phyloP scores from a whole-genome alignment of 495 filamentous ascomycete species.

The Daldinia vernicosa region DNA sequence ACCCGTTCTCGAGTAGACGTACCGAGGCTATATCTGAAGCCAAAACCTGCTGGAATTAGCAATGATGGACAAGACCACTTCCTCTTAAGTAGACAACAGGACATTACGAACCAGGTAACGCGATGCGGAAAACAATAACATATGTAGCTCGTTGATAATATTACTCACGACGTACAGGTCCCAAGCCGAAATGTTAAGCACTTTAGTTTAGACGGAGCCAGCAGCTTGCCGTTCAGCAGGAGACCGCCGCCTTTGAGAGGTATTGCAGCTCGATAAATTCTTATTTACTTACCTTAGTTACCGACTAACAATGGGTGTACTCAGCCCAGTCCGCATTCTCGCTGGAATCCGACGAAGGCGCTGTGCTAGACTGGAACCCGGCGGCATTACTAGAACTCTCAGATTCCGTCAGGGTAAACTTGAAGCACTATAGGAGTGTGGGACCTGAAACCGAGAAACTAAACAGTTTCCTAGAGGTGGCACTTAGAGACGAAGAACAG shows the following conservation, averaged over 20 bases:
- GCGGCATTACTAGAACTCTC: constrained; percentile 44
- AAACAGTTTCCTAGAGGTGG: constrained; percentile 47
- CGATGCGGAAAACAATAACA: not conserved
- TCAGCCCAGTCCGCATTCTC: constrained; percentile 20
- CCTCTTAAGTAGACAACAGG: constrained; percentile 31
- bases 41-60: constrained; percentile 18
- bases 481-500: constrained; percentile 46
- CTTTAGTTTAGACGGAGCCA: constrained; percentile 38
- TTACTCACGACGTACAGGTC: constrained; percentile 18
- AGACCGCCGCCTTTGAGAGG: constrained; percentile 26
- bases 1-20: constrained; percentile 22
- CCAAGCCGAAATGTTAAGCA: constrained; percentile 40
- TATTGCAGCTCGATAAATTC: not conserved
- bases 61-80: constrained; percentile 29
- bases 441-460: constrained; percentile 41
- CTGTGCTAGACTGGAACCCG: constrained; percentile 28
- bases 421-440: constrained; percentile 29
- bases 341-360: constrained; percentile 1
- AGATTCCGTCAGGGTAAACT: constrained; percentile 46
- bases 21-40: constrained; percentile 24
- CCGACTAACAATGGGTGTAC: constrained; percentile 1
- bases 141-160: not conserved
- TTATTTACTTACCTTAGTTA: not conserved
- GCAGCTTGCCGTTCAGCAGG: constrained; percentile 25
- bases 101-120: constrained; percentile 41